phyloP scores from a whole-genome alignment of 768 basidiomycete species.

The Mycena pura region DNA sequence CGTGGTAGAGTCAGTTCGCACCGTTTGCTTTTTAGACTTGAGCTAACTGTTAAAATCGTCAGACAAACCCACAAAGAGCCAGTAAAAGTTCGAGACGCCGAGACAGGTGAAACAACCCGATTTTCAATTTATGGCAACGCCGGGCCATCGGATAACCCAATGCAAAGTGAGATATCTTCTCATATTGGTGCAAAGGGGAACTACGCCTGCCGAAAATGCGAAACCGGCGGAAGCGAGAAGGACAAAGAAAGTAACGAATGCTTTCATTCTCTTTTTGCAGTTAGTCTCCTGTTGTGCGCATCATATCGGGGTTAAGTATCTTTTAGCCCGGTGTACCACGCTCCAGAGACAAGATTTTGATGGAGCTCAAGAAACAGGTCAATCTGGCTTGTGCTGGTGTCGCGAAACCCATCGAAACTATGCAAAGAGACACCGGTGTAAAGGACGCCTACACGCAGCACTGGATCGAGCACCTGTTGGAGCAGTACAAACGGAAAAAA shows the following conservation, averaged over 20 bases:
- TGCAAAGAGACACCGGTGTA: conserved; percentile 42
- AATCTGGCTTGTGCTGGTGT: conserved; percentile 39
- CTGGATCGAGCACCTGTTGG: conserved; percentile 44
- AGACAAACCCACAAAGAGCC: conserved; percentile 42
- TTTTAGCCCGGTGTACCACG: conserved; percentile 9
- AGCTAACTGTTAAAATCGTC: too few species aligned
- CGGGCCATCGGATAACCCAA: conserved; percentile 46
- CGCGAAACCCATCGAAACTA: conserved; percentile 30
- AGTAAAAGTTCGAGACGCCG: conserved; percentile 40
- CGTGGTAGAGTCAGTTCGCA: conserved; percentile 40
- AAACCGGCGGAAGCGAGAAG: conserved; percentile 42
- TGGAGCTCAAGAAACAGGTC: conserved; percentile 39
- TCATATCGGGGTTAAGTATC: background rate
- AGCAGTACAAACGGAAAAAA: conserved; percentile 26
- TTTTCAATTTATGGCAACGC: conserved; percentile 38
- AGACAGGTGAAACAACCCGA: conserved; percentile 27
- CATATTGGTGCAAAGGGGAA: conserved; percentile 52
- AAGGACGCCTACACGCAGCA: conserved; percentile 47
- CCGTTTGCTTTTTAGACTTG: background rate
- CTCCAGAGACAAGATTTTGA: conserved; percentile 28
- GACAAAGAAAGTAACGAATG: conserved; percentile 41
- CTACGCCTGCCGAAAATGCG: conserved; percentile 46
- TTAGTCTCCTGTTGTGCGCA: conserved; percentile 25
- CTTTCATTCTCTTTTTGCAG: conserved; percentile 42
- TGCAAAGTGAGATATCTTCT: conserved; percentile 43